phyloP scores from a whole-genome alignment of 1,139 yeast genomes.

The Hyphopichia wangnamkhiaoensis region DNA sequence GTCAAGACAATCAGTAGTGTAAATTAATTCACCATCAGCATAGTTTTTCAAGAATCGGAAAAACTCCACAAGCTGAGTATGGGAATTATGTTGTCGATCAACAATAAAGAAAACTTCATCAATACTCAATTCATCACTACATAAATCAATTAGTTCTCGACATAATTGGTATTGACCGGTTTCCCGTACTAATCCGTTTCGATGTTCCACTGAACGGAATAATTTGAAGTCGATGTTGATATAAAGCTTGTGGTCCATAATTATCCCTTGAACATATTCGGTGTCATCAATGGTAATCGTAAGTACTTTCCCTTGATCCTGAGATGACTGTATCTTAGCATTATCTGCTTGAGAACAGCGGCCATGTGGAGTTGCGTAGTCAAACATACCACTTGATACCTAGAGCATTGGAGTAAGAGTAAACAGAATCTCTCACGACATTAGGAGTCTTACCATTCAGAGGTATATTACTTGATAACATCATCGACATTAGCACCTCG shows the following conservation, averaged over 20 bases:
- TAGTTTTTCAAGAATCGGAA: not conserved
- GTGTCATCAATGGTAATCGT: not conserved
- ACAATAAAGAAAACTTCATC: slow-evolving; percentile 3
- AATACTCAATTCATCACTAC: slow-evolving; percentile 2
- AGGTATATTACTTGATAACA: no score
- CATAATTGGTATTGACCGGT: no score
- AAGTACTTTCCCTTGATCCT: no score
- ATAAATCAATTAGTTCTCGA: slow-evolving; percentile 3
- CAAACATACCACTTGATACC: slow-evolving; percentile 19
- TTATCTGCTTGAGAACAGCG: no score
- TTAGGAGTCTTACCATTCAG: no score
- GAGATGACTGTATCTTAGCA: no score
- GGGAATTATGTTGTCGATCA: slow-evolving; percentile 1
- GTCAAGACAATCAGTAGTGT: not conserved
- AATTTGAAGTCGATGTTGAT: slow-evolving; percentile 1
- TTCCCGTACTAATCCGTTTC: no score
- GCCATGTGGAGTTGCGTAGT: slow-evolving; percentile 14
- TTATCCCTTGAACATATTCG: not conserved
- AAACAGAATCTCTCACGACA: not conserved
- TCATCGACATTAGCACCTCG: no score
- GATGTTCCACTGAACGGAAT: no score
- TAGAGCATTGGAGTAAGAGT: not conserved
- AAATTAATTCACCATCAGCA: slow-evolving; percentile 5
- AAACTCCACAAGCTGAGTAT: not conserved
- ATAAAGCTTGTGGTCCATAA: not conserved